Conservation (phyloP, 2,329 filamentous ascomycete genomes). For the Laburnicola sp. region DNA sequence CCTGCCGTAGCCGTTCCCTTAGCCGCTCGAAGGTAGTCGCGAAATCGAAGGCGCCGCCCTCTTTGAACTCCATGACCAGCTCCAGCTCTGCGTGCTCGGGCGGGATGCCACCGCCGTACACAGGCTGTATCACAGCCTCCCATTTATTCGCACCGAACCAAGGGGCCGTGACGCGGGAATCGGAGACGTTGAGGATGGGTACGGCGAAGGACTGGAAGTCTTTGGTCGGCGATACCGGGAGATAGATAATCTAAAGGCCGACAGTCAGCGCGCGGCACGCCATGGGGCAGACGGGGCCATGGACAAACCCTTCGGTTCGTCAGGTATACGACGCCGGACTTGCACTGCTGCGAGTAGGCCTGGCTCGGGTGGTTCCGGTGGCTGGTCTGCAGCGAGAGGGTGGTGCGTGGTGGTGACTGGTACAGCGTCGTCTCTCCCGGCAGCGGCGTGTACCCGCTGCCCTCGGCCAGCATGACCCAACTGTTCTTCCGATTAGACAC, state of each 20-base stretch:
- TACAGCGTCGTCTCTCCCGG: slow-evolving; percentile 81
- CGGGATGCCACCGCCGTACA: slow-evolving; percentile 81
- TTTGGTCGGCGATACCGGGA: slow-evolving; percentile 69
- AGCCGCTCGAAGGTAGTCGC: slow-evolving; percentile 79
- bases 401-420: slow-evolving; percentile 77
- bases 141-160: slow-evolving; percentile 94
- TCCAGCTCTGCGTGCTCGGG: slow-evolving; percentile 73
- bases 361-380: slow-evolving; percentile 66
- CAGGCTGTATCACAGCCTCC: slow-evolving; percentile 77
- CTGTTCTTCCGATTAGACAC: slow-evolving; percentile 51
- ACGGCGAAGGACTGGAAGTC: slow-evolving; percentile 84
- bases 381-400: slow-evolving; percentile 72
- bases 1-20: slow-evolving; percentile 80
- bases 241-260: slow-evolving; percentile 78
- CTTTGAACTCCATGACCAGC: slow-evolving; percentile 85
- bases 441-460: slow-evolving; percentile 75
- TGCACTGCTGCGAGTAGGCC: slow-evolving; percentile 71
- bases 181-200: slow-evolving; percentile 83
- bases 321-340: slow-evolving; percentile 74
- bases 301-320: slow-evolving; percentile 78
- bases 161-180: slow-evolving; percentile 82
- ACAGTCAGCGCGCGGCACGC: slow-evolving; percentile 4
- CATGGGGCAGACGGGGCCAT: neutral
- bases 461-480: slow-evolving; percentile 90
- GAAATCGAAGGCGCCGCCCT: slow-evolving; percentile 94